Conservation (phyloP, 2,329 filamentous ascomycete species). For the Coniochaeta sp. region DNA sequence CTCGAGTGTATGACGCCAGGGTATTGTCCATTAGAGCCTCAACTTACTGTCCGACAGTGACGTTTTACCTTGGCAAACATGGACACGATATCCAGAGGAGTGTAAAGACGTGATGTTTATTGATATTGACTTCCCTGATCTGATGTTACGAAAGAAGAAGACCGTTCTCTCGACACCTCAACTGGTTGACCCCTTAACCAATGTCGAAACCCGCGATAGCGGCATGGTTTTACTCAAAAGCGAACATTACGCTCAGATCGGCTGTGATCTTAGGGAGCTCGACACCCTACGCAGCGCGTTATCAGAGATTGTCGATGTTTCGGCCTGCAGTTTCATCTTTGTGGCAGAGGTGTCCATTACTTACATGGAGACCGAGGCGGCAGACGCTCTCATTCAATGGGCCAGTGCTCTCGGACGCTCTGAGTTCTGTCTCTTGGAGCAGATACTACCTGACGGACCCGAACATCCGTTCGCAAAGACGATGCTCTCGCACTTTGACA, state of each 20-base stretch:
- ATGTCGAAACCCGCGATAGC: constrained; percentile 29
- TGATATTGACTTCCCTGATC: constrained; percentile 77
- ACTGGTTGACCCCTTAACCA: constrained; percentile 44
- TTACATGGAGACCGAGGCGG: constrained; percentile 71
- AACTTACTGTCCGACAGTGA: constrained; percentile 47
- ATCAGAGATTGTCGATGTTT: constrained; percentile 47
- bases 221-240: constrained; percentile 53
- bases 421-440: constrained; percentile 81
- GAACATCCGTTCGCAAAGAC: constrained; percentile 78
- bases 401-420: constrained; percentile 62
- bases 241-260: constrained; percentile 68
- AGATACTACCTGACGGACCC: constrained; percentile 71
- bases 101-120: constrained; percentile 61
- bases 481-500: constrained; percentile 79
- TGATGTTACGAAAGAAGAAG: constrained; percentile 67
- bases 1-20: background rate
- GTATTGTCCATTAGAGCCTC: background rate
- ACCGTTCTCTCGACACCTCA: constrained; percentile 58
- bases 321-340: constrained; percentile 62
- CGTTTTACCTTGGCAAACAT: constrained; percentile 77
- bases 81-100: constrained; percentile 54
- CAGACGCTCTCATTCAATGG: constrained; percentile 73
- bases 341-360: constrained; percentile 86
- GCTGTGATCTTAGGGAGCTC: constrained; percentile 71
- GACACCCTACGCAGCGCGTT: constrained; percentile 52